phyloP scores from a whole-genome alignment of 805 yeast species.

The Teunomyces cretensis region DNA sequence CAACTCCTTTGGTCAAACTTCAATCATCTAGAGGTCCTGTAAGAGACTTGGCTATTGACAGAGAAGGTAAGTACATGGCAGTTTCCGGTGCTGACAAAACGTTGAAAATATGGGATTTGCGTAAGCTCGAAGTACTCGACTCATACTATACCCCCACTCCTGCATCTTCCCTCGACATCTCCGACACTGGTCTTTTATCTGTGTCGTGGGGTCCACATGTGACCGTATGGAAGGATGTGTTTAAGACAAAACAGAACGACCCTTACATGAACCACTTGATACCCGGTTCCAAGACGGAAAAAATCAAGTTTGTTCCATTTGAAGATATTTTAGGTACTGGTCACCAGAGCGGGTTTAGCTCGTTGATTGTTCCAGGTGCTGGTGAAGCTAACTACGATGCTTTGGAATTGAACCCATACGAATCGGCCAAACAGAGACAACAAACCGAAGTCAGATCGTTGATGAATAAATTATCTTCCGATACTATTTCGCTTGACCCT shows the following conservation, averaged over 20 bases:
- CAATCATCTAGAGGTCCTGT: slow-evolving; percentile 86
- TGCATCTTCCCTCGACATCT: slow-evolving; percentile 72
- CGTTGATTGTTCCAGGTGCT: slow-evolving; percentile 90
- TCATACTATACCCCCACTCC: slow-evolving; percentile 79
- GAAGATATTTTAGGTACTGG: slow-evolving; percentile 96
- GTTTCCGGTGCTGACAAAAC: slow-evolving; percentile 85
- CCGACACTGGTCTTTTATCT: slow-evolving; percentile 83
- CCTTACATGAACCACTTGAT: slow-evolving; percentile 92
- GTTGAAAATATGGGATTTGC: slow-evolving; percentile 89
- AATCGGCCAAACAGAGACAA: slow-evolving; percentile 88
- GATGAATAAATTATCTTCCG: slow-evolving; percentile 86
- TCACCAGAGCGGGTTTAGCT: slow-evolving; percentile 45
- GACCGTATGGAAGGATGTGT: slow-evolving; percentile 87
- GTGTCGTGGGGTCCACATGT: slow-evolving; percentile 97
- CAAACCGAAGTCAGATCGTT: slow-evolving; percentile 84
- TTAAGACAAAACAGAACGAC: slow-evolving; percentile 65
- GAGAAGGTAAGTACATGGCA: slow-evolving; percentile 94
- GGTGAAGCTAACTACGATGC: slow-evolving; percentile 99
- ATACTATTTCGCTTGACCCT: slow-evolving; percentile 90
- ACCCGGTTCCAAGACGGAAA: slow-evolving; percentile 72
- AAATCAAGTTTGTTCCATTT: slow-evolving; percentile 79
- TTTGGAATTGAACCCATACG: slow-evolving; percentile 88
- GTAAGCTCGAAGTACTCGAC: slow-evolving; percentile 76
- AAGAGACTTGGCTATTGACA: slow-evolving; percentile 77
- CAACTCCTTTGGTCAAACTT: slow-evolving; percentile 80